Conservation (phyloP, 306 rosid genomes). For the Casuarina cunninghamiana region DNA sequence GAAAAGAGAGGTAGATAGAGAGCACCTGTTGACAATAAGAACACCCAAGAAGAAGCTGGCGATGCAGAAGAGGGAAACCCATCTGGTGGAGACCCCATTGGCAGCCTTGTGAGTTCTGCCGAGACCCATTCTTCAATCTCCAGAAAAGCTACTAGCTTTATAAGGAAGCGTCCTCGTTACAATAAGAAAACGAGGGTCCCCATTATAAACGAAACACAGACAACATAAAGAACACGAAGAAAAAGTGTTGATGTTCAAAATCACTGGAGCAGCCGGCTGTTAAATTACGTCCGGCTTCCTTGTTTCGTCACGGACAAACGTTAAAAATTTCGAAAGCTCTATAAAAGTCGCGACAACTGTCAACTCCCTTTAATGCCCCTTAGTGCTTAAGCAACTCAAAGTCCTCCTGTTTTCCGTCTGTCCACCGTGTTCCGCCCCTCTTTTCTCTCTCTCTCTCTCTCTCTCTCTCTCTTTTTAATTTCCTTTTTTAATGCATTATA, state of each 20-base stretch:
- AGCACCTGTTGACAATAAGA: slow-evolving; percentile 56
- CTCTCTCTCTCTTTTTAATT: too few species aligned
- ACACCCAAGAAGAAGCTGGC: slow-evolving; percentile 62
- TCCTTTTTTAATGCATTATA: neutral
- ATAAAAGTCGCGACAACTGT: slow-evolving; percentile 25
- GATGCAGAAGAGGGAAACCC: slow-evolving; percentile 57
- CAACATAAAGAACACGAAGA: neutral
- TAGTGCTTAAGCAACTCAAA: slow-evolving; percentile 18
- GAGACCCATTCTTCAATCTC: slow-evolving; percentile 45
- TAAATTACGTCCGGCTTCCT: slow-evolving; percentile 11
- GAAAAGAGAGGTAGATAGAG: neutral
- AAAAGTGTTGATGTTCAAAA: neutral
- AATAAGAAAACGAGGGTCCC: slow-evolving; percentile 19
- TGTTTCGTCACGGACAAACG: slow-evolving; percentile 22
- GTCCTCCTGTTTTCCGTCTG: neutral
- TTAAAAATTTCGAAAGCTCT: slow-evolving; percentile 4
- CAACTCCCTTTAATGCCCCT: slow-evolving; percentile 33
- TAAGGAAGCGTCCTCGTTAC: slow-evolving; percentile 30
- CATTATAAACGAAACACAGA: slow-evolving; percentile 22
- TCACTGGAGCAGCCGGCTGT: slow-evolving; percentile 16
- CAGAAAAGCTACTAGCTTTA: slow-evolving; percentile 29
- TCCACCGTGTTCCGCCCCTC: neutral
- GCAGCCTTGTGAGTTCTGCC: slow-evolving; percentile 51
- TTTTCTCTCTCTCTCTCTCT: neutral
- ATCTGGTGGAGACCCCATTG: slow-evolving; percentile 59